Evolutionary conservation across 345 rosid genomes (phyloP).

Genomic region (Abelmoschus esculentus): DNA sequence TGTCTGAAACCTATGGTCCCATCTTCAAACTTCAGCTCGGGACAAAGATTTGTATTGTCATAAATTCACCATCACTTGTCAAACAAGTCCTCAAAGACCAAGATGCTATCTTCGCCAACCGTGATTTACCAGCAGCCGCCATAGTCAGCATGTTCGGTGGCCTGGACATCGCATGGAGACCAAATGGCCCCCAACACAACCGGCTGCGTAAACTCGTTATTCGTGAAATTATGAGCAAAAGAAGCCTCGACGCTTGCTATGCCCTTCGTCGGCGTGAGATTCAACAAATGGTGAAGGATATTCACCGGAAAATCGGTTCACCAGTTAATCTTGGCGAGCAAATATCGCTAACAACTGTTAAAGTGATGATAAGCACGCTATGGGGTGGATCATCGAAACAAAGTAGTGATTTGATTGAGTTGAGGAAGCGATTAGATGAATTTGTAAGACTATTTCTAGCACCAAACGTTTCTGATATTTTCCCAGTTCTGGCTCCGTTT

Average conservation of each 20-base stretch:
- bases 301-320: conserved; percentile 16
- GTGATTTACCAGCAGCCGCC: conserved; percentile 17
- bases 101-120: conserved; percentile 41
- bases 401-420: background rate
- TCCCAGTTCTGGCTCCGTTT: conserved; percentile 20
- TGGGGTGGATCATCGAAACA: background rate
- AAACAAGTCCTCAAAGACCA: conserved; percentile 34
- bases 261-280: background rate
- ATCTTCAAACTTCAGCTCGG: conserved; percentile 34
- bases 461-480: background rate
- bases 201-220: conserved; percentile 26
- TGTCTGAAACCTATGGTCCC: conserved; percentile 16
- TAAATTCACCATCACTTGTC: conserved; percentile 27
- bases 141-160: conserved; percentile 24
- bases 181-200: conserved; percentile 25
- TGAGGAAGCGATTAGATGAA: background rate
- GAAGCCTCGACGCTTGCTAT: conserved; percentile 28
- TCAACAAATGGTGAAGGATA: conserved; percentile 6
- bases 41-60: conserved; percentile 19
- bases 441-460: background rate
- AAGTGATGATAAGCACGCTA: background rate
- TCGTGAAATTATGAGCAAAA: conserved; percentile 28
- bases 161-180: conserved; percentile 27
- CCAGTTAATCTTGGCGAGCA: conserved; percentile 30
- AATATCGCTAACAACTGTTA: conserved; percentile 20